These are phyloP conservation scores for Colletotrichum tabaci DNA, from an alignment of 2,329 filamentous ascomycete species.

Conservation along the genomic window DNA sequence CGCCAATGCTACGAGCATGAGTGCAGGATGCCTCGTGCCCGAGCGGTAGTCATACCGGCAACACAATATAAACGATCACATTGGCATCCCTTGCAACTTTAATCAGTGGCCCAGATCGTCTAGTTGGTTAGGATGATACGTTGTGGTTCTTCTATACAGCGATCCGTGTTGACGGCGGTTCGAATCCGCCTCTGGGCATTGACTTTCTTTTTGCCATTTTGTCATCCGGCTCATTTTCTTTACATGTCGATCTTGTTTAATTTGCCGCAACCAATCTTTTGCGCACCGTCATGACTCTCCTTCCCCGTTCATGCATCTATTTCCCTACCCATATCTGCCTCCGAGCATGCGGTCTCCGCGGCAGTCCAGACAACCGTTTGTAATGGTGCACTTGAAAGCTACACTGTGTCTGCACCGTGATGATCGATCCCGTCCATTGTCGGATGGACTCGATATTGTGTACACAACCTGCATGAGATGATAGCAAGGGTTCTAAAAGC, in stretches of 20 bases:
- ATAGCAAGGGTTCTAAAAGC: slow-evolving; percentile 31
- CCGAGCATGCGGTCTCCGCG: neutral
- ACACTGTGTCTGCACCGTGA: neutral
- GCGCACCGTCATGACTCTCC: neutral
- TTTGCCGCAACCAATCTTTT: too few relatives aligned
- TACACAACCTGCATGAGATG: slow-evolving; percentile 10
- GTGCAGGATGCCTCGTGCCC: too few relatives aligned
- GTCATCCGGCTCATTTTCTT: rapidly evolving
- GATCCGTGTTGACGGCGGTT: slow-evolving; percentile 44
- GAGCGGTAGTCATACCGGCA: too few relatives aligned
- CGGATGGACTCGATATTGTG: neutral
- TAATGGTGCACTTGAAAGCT: neutral
- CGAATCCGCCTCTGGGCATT: slow-evolving; percentile 45
- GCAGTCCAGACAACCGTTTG: neutral
- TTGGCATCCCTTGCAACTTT: rapidly evolving
- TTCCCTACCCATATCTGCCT: neutral
- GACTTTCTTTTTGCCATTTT: neutral
- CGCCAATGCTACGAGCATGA: neutral
- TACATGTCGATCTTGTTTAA: neutral
- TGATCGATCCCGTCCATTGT: neutral
- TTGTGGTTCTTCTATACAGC: slow-evolving; percentile 43
- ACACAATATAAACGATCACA: neutral
- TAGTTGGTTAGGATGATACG: slow-evolving; percentile 46
- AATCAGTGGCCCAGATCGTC: slow-evolving; percentile 41
- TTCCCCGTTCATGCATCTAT: neutral